Evolutionary conservation across 2,329 filamentous ascomycete species (phyloP), one percentile per base, ranked within the genome.

Genomic region (Lasiodiplodia theobromae): DNA sequence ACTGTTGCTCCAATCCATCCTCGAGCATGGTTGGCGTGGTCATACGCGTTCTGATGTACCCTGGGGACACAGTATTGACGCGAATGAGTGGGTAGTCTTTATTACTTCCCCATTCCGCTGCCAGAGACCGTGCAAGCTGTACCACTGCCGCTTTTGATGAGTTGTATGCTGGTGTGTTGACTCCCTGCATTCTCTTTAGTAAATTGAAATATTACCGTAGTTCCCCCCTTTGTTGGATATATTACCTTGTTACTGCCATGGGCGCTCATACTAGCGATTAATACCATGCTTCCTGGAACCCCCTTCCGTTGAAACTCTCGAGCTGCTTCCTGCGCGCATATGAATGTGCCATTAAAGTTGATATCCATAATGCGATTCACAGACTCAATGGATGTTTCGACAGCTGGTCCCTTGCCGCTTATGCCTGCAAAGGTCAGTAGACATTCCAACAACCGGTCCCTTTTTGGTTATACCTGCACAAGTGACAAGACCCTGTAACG

Each of bases 81-180:
- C 74, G 68, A 40, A 88, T 86, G 0, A 76, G 71, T 0, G 76
- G 83, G 79, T 75, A 75, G 71, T 73, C 76, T 66, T 70, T 72
- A 38, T 79, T 78, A 34, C 78, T 79, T 57, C 79, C 84, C 85
- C 81, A 87, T 74, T 87, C 86, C 71, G 85, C 85, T 0, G 86
- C 85, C 23, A 87, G 76, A 8, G 80, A 84, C 23, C 85, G 80
- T 1, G 79, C 77, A 1, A 87, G 79, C 72, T 87, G 85, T 49
- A 85, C 81, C 3, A 87, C 82, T 0, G 83, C 86, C 0, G 85
- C 82, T 75, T 88, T 88, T 67, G 83, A 86, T 0, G 83, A 79
- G 72, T 87, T 87, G 76, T 88, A 88, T 0, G 78, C 81, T 3
- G 81, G 76, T 2, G 79, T 82, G 23, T 80, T 76, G 49, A 83